These are phyloP conservation scores for Pythium aquatile DNA, from an alignment of 352 stramenopile genomes.

Conservation along the genomic window DNA sequence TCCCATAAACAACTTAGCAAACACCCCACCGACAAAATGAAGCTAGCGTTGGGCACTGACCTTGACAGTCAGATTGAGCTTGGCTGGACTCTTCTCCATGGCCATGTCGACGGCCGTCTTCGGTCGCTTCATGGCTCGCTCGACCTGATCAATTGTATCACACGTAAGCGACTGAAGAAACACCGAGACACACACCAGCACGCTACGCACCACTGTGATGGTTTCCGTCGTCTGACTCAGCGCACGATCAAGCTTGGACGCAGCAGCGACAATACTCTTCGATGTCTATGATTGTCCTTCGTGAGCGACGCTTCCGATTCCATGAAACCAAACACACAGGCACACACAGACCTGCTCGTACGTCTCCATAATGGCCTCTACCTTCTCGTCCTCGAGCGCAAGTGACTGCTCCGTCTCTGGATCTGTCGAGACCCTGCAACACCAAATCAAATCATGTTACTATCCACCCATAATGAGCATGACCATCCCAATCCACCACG, in stretches of 20 bases:
- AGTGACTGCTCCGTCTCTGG: constrained; percentile 34
- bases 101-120: constrained; percentile 70
- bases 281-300: constrained; percentile 34
- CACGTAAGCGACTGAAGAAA: neutral
- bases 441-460: neutral
- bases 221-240: constrained; percentile 65
- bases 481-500: neutral
- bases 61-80: constrained; percentile 27
- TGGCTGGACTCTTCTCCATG: constrained; percentile 71
- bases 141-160: constrained; percentile 36
- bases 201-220: constrained; percentile 55
- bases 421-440: constrained; percentile 3
- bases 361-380: constrained; percentile 47
- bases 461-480: neutral
- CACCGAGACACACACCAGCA: neutral
- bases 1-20: neutral
- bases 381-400: constrained; percentile 39
- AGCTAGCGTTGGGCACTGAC: neutral
- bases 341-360: constrained; percentile 46
- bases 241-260: constrained; percentile 50
- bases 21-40: neutral
- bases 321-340: neutral
- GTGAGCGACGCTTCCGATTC: neutral
- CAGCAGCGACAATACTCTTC: constrained; percentile 52
- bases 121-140: constrained; percentile 72